A percentile compares a stretch with the other conserved stretches of the same genome.
These are phyloP conservation scores for Neckera pumila DNA, from an alignment of 225 moss, liverwort and hornwort genomes.

Conservation along the genomic window DNA sequence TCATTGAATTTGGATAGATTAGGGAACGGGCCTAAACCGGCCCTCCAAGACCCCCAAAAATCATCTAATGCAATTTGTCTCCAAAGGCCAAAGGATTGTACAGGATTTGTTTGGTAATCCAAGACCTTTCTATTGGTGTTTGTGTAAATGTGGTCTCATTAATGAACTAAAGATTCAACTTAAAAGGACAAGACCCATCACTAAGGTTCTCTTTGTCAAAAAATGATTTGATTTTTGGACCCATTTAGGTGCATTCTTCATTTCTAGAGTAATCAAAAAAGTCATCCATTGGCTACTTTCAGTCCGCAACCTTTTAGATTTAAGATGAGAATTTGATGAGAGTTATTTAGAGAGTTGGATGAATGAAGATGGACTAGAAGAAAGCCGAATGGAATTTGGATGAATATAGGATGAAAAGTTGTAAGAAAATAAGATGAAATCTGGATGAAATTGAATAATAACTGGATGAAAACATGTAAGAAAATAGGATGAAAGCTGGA, in stretches of 20 bases:
- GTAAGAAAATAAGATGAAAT: too few relatives aligned
- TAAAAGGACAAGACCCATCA: accelerated
- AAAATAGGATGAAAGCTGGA: neutral
- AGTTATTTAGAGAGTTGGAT: too few relatives aligned
- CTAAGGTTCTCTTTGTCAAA: too few relatives aligned
- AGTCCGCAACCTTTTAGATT: accelerated
- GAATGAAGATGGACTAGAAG: neutral
- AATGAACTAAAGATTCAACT: too few relatives aligned
- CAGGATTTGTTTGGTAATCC: neutral
- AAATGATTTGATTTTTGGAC: neutral
- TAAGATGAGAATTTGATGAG: neutral
- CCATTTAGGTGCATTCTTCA: neutral
- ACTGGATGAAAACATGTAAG: too few relatives aligned
- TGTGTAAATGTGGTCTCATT: neutral
- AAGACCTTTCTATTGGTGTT: neutral
- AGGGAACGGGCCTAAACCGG: too few relatives aligned
- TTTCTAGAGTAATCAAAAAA: accelerated
- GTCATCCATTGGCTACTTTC: neutral
- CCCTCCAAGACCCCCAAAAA: too few relatives aligned
- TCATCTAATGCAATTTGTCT: too few relatives aligned
- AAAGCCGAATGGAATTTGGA: accelerated
- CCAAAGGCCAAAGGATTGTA: too few relatives aligned
- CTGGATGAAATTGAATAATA: too few relatives aligned
- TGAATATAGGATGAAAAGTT: too few relatives aligned
- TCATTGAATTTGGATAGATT: too few relatives aligned